Evolutionary conservation across 805 yeast genomes (phyloP), one percentile per base, ranked within the genome.

Genomic region (Nematodospora valgi): DNA sequence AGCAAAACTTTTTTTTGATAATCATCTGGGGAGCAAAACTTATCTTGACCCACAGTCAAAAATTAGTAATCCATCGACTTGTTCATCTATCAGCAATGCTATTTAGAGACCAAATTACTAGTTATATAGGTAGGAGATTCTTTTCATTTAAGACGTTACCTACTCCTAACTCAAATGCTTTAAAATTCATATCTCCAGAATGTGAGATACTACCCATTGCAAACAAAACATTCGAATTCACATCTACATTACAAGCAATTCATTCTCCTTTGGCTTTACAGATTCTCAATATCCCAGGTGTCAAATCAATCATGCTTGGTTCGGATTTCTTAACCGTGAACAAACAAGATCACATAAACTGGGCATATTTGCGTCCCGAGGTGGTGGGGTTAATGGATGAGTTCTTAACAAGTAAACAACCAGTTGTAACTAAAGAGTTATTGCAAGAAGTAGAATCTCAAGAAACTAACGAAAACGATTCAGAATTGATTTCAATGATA

Each of bases 401-500:
- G 49, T 75, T 52, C 55, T 57, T 67, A 35, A 59, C 64, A n/a
- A 53, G 43, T 43, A 59, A 55, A 44, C 52, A 41, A 27, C 71
- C 71, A 1, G 67, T 57, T 3, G 48, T 68, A 17, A 64, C 71
- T n/a, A 58, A 55, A 28, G 68, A 64, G 36, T 55, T 65, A 21
- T 15, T 38, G 4, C 23, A 24, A 13, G 29, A 32, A 23, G 54
- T 67, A 11, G 64, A 58, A 19, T 65, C 65, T 23, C 60, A 62
- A 27, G 59, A 62, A 29, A 56, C 59, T 10, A 59, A 62, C 34
- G 70, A 61, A 25, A 64, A 70, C 3, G 59, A 62, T 24, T 48
- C 56, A 20, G 98, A 91, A 60, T 76, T 87, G 2, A 83, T 87
- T 28, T 79, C 85, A 20, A 83, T 89, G 83, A 87, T 93, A 51